Percentiles rank a stretch among this genome's conserved stretches.
phyloP scores from a whole-genome alignment of 306 rosid genomes.

The Luffa acutangula region DNA sequence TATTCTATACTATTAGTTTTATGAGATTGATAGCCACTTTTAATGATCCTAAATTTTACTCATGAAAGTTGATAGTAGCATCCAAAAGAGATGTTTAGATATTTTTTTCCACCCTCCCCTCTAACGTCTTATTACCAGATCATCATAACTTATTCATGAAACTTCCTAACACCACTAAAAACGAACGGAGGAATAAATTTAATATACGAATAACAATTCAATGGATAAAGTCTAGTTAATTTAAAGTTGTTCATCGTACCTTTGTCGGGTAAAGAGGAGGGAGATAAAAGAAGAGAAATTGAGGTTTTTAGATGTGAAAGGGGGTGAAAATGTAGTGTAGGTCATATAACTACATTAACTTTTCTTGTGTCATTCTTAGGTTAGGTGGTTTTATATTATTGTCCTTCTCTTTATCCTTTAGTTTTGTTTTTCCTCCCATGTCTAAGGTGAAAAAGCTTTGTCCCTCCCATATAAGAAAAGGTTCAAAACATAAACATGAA shows the following conservation, averaged over 20 bases:
- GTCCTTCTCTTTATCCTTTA: background rate
- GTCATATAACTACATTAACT: background rate
- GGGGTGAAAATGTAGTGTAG: background rate
- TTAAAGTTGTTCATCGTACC: background rate
- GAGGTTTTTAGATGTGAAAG: background rate
- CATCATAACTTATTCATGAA: background rate
- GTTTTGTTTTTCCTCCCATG: background rate
- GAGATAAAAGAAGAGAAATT: background rate
- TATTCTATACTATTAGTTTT: too few species aligned
- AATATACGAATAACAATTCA: background rate
- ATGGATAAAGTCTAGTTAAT: background rate
- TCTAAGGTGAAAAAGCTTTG: background rate
- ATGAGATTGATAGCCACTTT: too few species aligned
- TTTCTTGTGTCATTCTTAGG: background rate
- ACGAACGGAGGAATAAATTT: background rate
- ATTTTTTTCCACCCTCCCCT: too few species aligned
- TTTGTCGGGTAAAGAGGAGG: background rate
- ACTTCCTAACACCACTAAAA: background rate
- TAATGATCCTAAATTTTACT: too few species aligned
- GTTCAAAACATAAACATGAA: background rate
- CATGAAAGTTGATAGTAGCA: too few species aligned
- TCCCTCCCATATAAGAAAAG: background rate
- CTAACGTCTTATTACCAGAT: background rate
- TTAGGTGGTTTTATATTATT: background rate
- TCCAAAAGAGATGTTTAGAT: too few species aligned